These are phyloP conservation scores for Annulohypoxylon stygium DNA, from an alignment of 495 filamentous ascomycete genomes.

Conservation along the genomic window DNA sequence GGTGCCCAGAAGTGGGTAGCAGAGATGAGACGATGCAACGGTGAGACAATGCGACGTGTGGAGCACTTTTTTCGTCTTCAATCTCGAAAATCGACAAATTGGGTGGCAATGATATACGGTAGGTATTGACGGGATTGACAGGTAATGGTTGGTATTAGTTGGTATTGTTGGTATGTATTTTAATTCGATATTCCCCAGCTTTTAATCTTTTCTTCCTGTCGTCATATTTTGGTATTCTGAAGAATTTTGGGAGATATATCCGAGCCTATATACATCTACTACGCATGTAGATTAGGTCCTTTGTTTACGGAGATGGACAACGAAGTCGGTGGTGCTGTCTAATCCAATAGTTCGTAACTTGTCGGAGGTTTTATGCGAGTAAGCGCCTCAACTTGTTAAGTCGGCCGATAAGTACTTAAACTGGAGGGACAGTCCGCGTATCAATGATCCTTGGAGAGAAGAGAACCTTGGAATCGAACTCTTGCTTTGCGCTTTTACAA, in stretches of 20 bases:
- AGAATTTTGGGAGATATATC: neutral
- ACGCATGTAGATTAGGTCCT: constrained; percentile 10
- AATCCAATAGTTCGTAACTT: constrained; percentile 15
- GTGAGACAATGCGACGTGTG: constrained; percentile 41
- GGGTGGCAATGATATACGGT: constrained; percentile 31
- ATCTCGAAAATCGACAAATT: constrained; percentile 13
- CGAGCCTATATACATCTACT: constrained; percentile 16
- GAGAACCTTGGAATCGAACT: neutral
- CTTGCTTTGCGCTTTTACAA: constrained; percentile 3
- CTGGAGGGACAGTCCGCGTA: constrained; percentile 25
- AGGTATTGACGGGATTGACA: neutral
- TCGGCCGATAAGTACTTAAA: constrained; percentile 20
- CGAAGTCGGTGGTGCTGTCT: constrained; percentile 4
- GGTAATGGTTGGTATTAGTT: too few species aligned
- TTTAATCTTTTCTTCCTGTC: neutral
- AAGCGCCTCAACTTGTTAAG: constrained; percentile 30
- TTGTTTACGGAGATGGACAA: constrained; percentile 13
- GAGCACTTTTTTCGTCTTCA: constrained; percentile 11
- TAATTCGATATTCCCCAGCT: constrained; percentile 27
- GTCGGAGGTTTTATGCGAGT: constrained; percentile 35
- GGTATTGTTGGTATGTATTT: constrained; percentile 16
- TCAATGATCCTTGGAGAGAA: constrained; percentile 13
- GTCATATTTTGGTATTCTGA: neutral
- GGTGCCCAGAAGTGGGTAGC: constrained; percentile 26
- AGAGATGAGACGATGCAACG: constrained; percentile 43